Evolutionary conservation across 805 yeast species (phyloP), one percentile per base, ranked within the genome.

Genomic region (Scheffersomyces stipitis): DNA sequence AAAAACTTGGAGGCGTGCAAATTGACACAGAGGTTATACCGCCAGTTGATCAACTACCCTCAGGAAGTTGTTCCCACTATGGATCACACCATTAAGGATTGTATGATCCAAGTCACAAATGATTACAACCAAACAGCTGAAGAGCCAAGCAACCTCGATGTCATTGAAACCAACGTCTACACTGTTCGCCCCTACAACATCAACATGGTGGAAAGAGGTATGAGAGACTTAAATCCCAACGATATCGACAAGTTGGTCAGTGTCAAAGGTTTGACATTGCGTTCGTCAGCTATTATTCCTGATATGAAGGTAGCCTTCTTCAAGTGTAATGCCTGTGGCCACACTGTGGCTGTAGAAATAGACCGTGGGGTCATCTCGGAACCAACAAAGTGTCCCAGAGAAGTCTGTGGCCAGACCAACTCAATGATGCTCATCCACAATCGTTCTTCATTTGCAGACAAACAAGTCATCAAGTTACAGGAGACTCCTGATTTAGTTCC

Each of bases 261-360:
- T 34, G 80, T 93, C 38, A 93, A 91, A 64, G 99, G 99, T 15
- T 72, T 93, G 30, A 95, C 89, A 0, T 69, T 93, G 34, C 76
- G 99, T 51, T 73, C 96, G 5, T 87, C 96, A 5, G 80, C 97
- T 9, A 80, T 93, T 26, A 87, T 93, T 34, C 99, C 99, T 9
- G 99, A 93, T 60, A 93, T 93, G 99, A 90, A 89, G 58, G 88
- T 85, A 32, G 97, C 98, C 0, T 91, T 91, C 54, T 93, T 93
- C 77, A 86, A 82, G 64, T 93, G 99, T 66, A 84, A 80, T 42
- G 95, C 93, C 15, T 93, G 99, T 66, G 91, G 86, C 47, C 98
- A 93, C 62, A 86, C 96, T 0, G 77, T 83, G 30, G 86, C 85
- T 0, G 95, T 90, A 13, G 96, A 88, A 56, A 88, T 91, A 49